A percentile compares a stretch with the other conserved stretches of the same genome.
Conservation (phyloP, 495 filamentous ascomycete genomes). For the Penicillium macrosclerotiorum region DNA sequence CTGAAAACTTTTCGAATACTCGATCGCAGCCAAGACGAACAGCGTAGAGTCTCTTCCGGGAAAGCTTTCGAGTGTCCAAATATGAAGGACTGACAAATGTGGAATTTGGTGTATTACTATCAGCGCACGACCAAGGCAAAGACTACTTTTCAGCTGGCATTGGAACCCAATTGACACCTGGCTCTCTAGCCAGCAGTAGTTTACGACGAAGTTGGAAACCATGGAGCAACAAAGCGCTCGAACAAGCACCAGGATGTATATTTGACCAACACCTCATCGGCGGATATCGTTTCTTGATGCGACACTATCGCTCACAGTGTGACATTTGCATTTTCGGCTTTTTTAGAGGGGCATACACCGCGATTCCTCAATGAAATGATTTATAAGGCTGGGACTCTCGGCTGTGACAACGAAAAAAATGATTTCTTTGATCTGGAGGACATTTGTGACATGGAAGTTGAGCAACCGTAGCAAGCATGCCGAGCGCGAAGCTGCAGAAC, state of each 20-base stretch:
- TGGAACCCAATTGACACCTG: conserved; percentile 26
- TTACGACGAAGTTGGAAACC: conserved; percentile 30
- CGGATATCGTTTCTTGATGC: conserved; percentile 82
- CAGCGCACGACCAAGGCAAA: conserved; percentile 4
- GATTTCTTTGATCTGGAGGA: conserved; percentile 76
- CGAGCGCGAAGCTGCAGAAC: conserved; percentile 51
- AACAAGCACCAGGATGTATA: conserved; percentile 68
- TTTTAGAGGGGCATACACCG: conserved; percentile 76
- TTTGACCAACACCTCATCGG: conserved; percentile 75
- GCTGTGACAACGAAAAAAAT: conserved; percentile 79
- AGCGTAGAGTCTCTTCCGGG: background rate
- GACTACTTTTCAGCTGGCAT: conserved; percentile 37
- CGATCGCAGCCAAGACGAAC: conserved; percentile 2
- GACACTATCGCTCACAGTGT: conserved; percentile 70
- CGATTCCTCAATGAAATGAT: conserved; percentile 85
- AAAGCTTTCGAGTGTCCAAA: background rate
- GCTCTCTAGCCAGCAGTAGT: conserved; percentile 1
- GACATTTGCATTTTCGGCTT: conserved; percentile 80
- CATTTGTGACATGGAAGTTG: conserved; percentile 69
- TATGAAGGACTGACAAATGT: background rate
- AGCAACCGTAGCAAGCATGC: conserved; percentile 47
- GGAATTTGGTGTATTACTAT: conserved; percentile 8
- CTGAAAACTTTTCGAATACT: conserved; percentile 12
- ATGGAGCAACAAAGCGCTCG: conserved; percentile 68
- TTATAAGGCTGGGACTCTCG: conserved; percentile 71